phyloP scores from a whole-genome alignment of 495 filamentous ascomycete genomes.

The Neurospora sp. region DNA sequence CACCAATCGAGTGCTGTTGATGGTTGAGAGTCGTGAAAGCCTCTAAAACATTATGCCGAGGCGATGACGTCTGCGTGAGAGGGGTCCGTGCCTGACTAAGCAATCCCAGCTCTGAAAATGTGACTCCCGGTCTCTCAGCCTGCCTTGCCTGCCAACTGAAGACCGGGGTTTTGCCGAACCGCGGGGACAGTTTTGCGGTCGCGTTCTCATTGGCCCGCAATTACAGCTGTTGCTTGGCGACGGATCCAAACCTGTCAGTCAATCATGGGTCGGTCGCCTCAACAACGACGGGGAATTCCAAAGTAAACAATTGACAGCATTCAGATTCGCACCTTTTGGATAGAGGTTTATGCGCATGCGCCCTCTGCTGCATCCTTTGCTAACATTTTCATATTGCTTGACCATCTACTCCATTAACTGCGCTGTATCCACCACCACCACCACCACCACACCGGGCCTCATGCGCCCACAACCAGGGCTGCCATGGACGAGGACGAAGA shows the following conservation, averaged over 20 bases:
- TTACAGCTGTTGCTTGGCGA: neutral
- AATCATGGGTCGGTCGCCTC: neutral
- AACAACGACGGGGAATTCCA: neutral
- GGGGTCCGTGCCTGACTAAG: neutral
- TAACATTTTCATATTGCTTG: neutral
- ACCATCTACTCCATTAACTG: neutral
- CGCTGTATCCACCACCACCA: neutral
- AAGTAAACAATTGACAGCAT: neutral
- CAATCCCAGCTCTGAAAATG: neutral
- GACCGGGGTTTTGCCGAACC: neutral
- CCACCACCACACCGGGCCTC: neutral
- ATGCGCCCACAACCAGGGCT: conserved; percentile 2
- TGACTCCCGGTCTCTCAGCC: neutral
- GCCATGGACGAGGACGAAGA: conserved; percentile 8
- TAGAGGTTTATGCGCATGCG: neutral
- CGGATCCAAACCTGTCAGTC: neutral
- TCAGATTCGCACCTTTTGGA: neutral
- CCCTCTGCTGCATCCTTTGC: neutral
- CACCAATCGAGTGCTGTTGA: neutral
- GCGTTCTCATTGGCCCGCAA: neutral
- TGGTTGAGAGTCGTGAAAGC: neutral
- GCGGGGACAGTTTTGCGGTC: neutral
- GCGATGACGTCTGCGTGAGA: neutral
- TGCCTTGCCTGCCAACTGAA: neutral
- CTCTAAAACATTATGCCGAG: neutral